Evolutionary conservation across 2,329 filamentous ascomycete species (phyloP).

Genomic region (Botrytis hyacinthi): DNA sequence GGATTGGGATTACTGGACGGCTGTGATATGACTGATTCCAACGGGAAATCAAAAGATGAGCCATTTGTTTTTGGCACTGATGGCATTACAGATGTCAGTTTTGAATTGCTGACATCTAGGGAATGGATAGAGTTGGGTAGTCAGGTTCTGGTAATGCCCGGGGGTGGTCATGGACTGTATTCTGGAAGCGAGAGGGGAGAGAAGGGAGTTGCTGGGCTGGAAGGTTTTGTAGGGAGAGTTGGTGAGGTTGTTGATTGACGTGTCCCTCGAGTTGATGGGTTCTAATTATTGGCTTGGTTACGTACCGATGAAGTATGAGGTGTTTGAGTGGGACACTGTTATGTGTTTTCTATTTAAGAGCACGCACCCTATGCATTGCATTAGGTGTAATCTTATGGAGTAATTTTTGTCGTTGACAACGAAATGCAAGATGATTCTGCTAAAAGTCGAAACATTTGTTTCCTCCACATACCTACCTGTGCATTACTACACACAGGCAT

Average conservation of each 20-base stretch:
- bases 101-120: conserved; percentile 66
- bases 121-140: conserved; percentile 74
- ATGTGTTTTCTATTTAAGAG: neutral
- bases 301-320: neutral
- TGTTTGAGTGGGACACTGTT: neutral
- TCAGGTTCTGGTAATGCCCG: conserved; percentile 68
- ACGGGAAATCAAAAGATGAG: conserved; percentile 33
- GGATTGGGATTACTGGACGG: conserved; percentile 49
- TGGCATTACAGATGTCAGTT: conserved; percentile 51
- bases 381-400: neutral
- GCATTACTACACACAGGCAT: too few species aligned
- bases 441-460: too few species aligned
- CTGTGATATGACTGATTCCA: conserved; percentile 45
- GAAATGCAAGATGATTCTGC: neutral
- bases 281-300: neutral
- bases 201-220: conserved; percentile 58
- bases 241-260: conserved; percentile 58
- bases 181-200: conserved; percentile 55
- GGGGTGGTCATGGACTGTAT: conserved; percentile 59
- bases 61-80: conserved; percentile 42
- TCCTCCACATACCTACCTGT: too few species aligned
- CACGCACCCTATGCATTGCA: neutral
- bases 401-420: neutral
- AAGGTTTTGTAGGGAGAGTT: conserved; percentile 70
- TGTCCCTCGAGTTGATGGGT: neutral